Conservation (phyloP, 129 eudicot species). For the Flaveria linearis region DNA sequence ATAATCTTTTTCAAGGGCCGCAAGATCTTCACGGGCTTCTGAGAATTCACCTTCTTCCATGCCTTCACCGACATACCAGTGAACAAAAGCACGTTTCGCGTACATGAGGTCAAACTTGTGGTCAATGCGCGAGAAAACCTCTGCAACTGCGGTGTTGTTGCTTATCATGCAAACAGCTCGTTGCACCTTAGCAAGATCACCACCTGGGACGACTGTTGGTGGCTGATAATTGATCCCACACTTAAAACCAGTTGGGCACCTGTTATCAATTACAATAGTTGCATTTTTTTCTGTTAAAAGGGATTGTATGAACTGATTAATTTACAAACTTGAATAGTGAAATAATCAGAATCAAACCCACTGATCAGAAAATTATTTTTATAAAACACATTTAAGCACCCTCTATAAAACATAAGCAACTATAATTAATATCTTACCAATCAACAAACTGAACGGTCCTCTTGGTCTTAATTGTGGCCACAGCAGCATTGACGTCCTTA, state of each 20-base stretch:
- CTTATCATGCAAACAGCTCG: slow-evolving; percentile 98
- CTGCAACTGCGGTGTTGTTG: slow-evolving; percentile 98
- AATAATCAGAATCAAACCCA: neutral
- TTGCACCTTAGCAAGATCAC: slow-evolving; percentile 94
- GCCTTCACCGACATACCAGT: slow-evolving; percentile 98
- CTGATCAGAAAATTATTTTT: neutral
- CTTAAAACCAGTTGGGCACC: slow-evolving; percentile 99
- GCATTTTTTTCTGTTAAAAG: neutral
- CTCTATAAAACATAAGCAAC: neutral
- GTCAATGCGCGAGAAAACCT: slow-evolving; percentile 91
- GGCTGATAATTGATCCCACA: slow-evolving; percentile 95
- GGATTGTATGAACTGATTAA: neutral
- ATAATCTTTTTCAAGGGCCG: slow-evolving; percentile 94
- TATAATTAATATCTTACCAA: slow-evolving; percentile 58
- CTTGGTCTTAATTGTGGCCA: slow-evolving; percentile 89
- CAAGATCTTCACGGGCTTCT: slow-evolving; percentile 95
- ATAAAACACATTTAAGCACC: neutral
- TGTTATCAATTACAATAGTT: slow-evolving; percentile 21
- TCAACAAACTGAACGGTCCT: slow-evolving; percentile 96
- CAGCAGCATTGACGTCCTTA: slow-evolving; percentile 95
- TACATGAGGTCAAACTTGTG: slow-evolving; percentile 97
- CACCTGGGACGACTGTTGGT: slow-evolving; percentile 93
- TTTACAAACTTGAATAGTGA: neutral
- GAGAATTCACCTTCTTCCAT: slow-evolving; percentile 99
- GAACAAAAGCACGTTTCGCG: slow-evolving; percentile 87